These are phyloP conservation scores for Pyrenochaeta sp. DNA, from an alignment of 2,329 filamentous ascomycete genomes.

Conservation along the genomic window DNA sequence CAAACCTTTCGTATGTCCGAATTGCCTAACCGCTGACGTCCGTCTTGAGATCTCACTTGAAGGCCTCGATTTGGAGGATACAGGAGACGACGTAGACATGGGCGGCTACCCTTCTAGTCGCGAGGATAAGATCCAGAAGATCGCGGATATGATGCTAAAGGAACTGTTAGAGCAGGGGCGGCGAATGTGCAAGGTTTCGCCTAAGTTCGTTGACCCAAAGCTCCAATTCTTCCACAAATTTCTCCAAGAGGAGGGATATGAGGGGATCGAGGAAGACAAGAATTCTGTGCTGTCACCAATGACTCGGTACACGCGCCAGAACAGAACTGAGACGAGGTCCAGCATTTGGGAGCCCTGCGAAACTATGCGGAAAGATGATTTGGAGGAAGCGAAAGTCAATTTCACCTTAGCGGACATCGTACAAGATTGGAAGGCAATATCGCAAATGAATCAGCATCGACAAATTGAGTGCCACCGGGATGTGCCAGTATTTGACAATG, in stretches of 20 bases:
- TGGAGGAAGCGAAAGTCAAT: neutral
- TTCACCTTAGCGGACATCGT: neutral
- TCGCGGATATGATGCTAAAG: neutral
- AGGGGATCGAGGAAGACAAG: neutral
- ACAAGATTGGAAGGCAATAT: neutral
- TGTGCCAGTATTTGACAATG: neutral
- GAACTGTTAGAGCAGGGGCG: neutral
- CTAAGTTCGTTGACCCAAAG: neutral
- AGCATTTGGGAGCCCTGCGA: neutral
- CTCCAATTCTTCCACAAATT: constrained; percentile 1
- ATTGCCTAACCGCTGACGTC: neutral
- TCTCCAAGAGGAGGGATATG: neutral
- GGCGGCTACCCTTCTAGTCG: neutral
- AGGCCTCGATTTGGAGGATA: neutral
- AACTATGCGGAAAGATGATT: neutral
- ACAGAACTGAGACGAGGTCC: neutral
- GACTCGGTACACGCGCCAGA: neutral
- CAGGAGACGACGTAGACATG: neutral
- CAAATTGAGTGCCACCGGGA: neutral
- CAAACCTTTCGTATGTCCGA: constrained; percentile 4
- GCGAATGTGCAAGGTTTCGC: neutral
- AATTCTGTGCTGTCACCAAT: neutral
- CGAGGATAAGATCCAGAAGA: neutral
- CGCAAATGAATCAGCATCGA: neutral
- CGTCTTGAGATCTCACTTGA: neutral